Evolutionary conservation across 345 rosid genomes (phyloP).

Genomic region (Arabidopsis arenosa): DNA sequence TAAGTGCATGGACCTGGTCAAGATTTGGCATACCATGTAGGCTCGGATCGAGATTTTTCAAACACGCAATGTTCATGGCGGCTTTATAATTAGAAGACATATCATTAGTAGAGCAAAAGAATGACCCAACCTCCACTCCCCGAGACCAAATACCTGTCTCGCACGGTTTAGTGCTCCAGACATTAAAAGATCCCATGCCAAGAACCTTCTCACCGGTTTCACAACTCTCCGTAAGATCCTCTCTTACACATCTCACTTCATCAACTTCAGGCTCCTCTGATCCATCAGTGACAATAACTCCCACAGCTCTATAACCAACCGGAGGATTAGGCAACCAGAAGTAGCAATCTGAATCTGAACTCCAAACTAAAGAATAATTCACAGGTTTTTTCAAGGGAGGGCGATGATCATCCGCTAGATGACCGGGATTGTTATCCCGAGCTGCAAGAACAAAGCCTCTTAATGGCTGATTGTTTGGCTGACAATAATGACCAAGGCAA

Average conservation of each 20-base stretch:
- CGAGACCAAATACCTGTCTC: constrained; percentile 62
- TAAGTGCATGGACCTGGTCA: constrained; percentile 76
- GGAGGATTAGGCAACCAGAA: constrained; percentile 92
- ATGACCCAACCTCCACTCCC: constrained; percentile 79
- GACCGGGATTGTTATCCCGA: constrained; percentile 33
- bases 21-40: constrained; percentile 76
- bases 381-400: constrained; percentile 68
- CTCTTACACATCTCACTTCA: constrained; percentile 79
- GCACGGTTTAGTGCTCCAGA: constrained; percentile 73
- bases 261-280: constrained; percentile 65
- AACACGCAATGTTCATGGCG: constrained; percentile 59
- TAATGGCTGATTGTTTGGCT: constrained; percentile 61
- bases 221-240: constrained; percentile 78
- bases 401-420: constrained; percentile 47
- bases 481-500: constrained; percentile 84
- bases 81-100: constrained; percentile 48
- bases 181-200: constrained; percentile 54
- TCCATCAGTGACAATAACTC: constrained; percentile 63
- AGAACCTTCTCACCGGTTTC: constrained; percentile 62
- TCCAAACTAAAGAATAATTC: constrained; percentile 63
- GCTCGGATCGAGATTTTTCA: constrained; percentile 67
- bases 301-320: constrained; percentile 78
- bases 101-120: constrained; percentile 57
- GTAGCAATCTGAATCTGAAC: constrained; percentile 58
- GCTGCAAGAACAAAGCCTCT: constrained; percentile 84